Conservation (phyloP, 345 rosid genomes). For the Lepidium didymum region DNA sequence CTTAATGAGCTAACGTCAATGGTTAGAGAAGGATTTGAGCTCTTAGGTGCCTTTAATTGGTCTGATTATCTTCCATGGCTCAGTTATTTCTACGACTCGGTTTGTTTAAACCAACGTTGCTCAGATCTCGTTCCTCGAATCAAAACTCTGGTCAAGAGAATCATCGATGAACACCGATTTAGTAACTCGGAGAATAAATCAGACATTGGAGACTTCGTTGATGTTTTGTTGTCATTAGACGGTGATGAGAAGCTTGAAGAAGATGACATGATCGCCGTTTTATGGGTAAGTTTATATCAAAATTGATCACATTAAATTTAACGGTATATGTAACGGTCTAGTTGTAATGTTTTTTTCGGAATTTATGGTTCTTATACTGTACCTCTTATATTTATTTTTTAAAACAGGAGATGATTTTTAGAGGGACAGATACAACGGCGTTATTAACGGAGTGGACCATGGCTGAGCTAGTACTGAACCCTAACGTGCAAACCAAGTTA, state of each 20-base stretch:
- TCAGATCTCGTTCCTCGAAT: constrained; percentile 65
- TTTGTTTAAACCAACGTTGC: constrained; percentile 53
- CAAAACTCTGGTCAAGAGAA: constrained; percentile 37
- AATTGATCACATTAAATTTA: constrained; percentile 4
- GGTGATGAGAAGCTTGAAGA: constrained; percentile 69
- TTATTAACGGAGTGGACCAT: constrained; percentile 86
- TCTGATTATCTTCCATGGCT: constrained; percentile 70
- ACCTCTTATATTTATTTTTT: not conserved
- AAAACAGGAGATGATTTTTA: constrained; percentile 79
- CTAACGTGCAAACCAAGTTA: constrained; percentile 50
- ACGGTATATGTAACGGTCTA: constrained; percentile 23
- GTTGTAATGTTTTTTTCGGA: not conserved
- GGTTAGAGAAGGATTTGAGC: constrained; percentile 81
- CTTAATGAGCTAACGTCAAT: constrained; percentile 45
- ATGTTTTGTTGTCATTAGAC: constrained; percentile 63
- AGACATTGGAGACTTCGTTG: constrained; percentile 59
- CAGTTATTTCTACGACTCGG: constrained; percentile 51
- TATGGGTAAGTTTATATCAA: constrained; percentile 53
- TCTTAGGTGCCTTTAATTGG: constrained; percentile 80
- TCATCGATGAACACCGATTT: constrained; percentile 52
- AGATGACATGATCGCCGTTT: constrained; percentile 80
- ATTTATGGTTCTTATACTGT: not conserved
- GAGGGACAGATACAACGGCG: constrained; percentile 92
- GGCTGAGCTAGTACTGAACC: constrained; percentile 74
- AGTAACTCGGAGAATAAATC: constrained; percentile 4